Evolutionary conservation across 495 filamentous ascomycete genomes (phyloP).

Genomic region (Bacidia gigantensis): DNA sequence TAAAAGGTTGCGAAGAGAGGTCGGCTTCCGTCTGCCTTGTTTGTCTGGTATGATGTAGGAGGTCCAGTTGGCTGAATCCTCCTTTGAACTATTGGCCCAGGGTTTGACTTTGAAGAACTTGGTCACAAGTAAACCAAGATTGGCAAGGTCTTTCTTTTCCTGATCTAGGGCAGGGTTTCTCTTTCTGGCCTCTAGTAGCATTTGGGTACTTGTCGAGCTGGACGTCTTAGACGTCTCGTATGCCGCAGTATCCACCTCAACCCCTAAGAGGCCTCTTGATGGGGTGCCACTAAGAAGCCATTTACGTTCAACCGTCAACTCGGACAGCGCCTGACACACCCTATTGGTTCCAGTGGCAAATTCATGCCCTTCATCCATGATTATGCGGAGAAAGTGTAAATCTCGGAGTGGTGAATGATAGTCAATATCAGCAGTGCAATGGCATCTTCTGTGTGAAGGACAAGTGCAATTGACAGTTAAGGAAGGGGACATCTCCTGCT

Average conservation of each 20-base stretch:
- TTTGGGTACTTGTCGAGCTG: constrained; percentile 18
- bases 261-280: constrained; percentile 63
- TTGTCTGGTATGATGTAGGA: constrained; percentile 58
- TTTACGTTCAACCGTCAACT: constrained; percentile 54
- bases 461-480: constrained; percentile 19
- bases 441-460: constrained; percentile 22
- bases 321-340: constrained; percentile 50
- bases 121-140: constrained; percentile 54
- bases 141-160: constrained; percentile 59
- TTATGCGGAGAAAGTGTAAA: constrained; percentile 72
- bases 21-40: constrained; percentile 39
- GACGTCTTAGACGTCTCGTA: constrained; percentile 27
- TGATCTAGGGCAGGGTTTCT: constrained; percentile 29
- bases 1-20: constrained; percentile 55
- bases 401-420: constrained; percentile 50
- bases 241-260: constrained; percentile 48
- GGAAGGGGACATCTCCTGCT: constrained; percentile 32
- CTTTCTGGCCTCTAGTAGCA: constrained; percentile 21
- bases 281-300: constrained; percentile 93
- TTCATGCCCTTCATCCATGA: constrained; percentile 85
- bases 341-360: constrained; percentile 54
- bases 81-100: constrained; percentile 45
- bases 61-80: constrained; percentile 50
- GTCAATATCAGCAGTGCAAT: constrained; percentile 22
- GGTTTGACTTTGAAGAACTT: constrained; percentile 64